Evolutionary conservation across 2,329 filamentous ascomycete species (phyloP).

Genomic region (Parascedosporium putredinis): DNA sequence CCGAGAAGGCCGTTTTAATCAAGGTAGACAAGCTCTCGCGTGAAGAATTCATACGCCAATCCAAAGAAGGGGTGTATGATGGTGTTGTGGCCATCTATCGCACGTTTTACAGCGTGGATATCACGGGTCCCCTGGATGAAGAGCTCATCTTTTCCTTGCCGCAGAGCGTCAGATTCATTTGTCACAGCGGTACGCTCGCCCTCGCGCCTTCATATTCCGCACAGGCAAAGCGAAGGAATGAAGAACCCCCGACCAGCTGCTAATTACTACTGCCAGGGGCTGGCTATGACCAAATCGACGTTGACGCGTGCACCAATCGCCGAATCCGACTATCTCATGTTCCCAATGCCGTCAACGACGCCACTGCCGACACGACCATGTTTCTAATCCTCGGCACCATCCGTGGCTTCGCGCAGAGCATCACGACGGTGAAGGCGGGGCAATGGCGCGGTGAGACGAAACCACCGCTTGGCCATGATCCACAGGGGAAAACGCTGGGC

Average conservation of each 20-base stretch:
- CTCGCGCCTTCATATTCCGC: too few relatives aligned
- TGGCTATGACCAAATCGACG: slow-evolving; percentile 63
- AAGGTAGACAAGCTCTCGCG: slow-evolving; percentile 23
- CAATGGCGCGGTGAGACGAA: slow-evolving; percentile 46
- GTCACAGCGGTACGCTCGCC: slow-evolving; percentile 26
- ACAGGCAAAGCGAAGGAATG: too few relatives aligned
- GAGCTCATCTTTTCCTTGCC: slow-evolving; percentile 43
- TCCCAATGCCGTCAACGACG: slow-evolving; percentile 56
- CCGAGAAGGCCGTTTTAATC: neutral
- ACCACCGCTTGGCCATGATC: slow-evolving; percentile 46
- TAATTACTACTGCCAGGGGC: slow-evolving; percentile 11
- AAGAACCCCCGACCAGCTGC: too few relatives aligned
- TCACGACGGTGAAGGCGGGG: slow-evolving; percentile 46
- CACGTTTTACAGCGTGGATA: slow-evolving; percentile 43
- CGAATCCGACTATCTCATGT: slow-evolving; percentile 56
- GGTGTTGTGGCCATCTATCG: slow-evolving; percentile 47
- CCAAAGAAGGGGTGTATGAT: slow-evolving; percentile 20
- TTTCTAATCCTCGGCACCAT: slow-evolving; percentile 62
- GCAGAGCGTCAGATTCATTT: slow-evolving; percentile 29
- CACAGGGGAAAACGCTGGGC: slow-evolving; percentile 51
- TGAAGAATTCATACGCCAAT: slow-evolving; percentile 8
- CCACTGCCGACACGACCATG: slow-evolving; percentile 61
- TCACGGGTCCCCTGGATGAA: slow-evolving; percentile 53
- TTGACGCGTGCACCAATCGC: slow-evolving; percentile 44
- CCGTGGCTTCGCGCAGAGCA: slow-evolving; percentile 51